Conservation (phyloP, 2,329 filamentous ascomycete species). For the Phoma sp. region DNA sequence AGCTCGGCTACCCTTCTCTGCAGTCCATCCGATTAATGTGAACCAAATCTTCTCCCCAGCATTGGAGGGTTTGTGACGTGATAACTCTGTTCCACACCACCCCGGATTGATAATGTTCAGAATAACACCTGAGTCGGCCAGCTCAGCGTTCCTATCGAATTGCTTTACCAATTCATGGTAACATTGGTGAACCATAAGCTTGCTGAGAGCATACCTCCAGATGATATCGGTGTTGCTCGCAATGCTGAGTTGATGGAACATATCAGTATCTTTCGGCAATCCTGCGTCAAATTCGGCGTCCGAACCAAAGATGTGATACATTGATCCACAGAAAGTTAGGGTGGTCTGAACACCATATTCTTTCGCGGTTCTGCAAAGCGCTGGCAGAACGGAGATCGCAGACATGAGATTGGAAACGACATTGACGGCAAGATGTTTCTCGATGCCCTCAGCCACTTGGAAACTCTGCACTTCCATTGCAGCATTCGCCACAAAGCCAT, state of each 20-base stretch:
- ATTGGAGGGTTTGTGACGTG: conserved; percentile 9
- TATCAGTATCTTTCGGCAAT: conserved; percentile 3
- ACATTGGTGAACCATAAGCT: conserved; percentile 17
- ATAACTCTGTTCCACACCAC: conserved; percentile 15
- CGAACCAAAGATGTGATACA: conserved; percentile 17
- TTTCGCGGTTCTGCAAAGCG: conserved; percentile 10
- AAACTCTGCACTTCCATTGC: conserved; percentile 14
- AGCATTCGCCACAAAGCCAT: conserved; percentile 22
- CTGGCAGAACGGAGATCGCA: conserved; percentile 26
- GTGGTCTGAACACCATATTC: conserved; percentile 4
- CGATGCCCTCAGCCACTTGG: conserved; percentile 27
- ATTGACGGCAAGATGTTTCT: conserved; percentile 35
- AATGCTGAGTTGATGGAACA: conserved; percentile 12
- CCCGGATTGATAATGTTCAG: conserved; percentile 15
- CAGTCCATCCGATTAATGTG: conserved; percentile 14
- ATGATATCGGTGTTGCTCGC: conserved; percentile 8
- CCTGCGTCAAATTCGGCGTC: conserved; percentile 9
- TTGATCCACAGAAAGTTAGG: conserved; percentile 14
- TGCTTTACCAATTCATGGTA: conserved; percentile 2
- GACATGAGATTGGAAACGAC: conserved; percentile 30
- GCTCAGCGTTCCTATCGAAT: background rate
- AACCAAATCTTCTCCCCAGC: conserved; percentile 6
- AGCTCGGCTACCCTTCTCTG: conserved; percentile 10
- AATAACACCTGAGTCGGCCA: background rate
- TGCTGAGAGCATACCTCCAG: conserved; percentile 17